These are phyloP conservation scores for Leucocoprinus sp. DNA, from an alignment of 768 basidiomycete species.

Conservation along the genomic window DNA sequence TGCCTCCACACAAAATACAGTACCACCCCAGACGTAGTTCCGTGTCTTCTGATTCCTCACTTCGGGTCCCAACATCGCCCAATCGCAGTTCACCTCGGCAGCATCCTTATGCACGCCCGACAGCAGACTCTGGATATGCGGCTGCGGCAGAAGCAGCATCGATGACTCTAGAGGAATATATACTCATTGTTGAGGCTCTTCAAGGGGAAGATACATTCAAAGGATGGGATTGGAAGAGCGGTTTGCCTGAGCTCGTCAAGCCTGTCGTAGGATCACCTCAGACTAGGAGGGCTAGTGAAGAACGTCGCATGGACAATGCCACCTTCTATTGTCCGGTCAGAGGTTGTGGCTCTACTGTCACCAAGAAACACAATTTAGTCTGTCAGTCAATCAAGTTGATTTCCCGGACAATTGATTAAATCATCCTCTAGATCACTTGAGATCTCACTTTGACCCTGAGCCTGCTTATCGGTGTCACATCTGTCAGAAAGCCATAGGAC, in stretches of 20 bases:
- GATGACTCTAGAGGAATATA: too few species aligned
- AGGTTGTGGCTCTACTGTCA: constrained; percentile 4
- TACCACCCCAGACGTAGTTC: neutral
- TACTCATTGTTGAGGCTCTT: neutral
- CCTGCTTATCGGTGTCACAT: neutral
- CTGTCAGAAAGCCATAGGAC: neutral
- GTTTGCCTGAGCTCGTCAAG: neutral
- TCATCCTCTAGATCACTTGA: neutral
- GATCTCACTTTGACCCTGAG: neutral
- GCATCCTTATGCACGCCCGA: neutral
- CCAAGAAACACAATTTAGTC: constrained; percentile 4
- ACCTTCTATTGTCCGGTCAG: neutral
- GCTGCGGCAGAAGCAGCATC: too few species aligned
- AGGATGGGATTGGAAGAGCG: neutral
- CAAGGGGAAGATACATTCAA: neutral
- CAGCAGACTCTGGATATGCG: neutral
- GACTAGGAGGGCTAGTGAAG: constrained; percentile 2
- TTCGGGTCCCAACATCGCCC: neutral
- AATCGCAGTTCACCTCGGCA: neutral
- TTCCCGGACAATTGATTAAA: neutral
- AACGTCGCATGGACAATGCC: neutral
- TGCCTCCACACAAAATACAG: neutral
- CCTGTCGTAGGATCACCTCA: constrained; percentile 1
- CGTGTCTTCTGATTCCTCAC: too few species aligned
- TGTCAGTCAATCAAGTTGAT: neutral